These are phyloP conservation scores for Metarhizium guizhouense DNA, from an alignment of 2,329 filamentous ascomycete species.

Conservation along the genomic window DNA sequence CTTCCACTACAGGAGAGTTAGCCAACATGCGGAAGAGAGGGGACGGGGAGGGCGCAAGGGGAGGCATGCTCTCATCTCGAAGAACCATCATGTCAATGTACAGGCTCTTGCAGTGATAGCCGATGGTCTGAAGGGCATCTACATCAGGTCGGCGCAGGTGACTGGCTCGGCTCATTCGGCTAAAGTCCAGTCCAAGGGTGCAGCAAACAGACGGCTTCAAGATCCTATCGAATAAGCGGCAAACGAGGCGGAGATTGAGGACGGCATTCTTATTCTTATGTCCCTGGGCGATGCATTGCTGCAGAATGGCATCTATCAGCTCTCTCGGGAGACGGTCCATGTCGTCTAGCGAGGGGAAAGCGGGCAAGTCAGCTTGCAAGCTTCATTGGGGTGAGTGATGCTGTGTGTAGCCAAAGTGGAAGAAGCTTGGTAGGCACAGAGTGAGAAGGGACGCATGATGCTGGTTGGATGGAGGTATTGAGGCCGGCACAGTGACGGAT, in stretches of 20 bases:
- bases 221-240: conserved; percentile 36
- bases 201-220: conserved; percentile 36
- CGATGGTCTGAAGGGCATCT: conserved; percentile 36
- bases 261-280: conserved; percentile 41
- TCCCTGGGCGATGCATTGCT: conserved; percentile 28
- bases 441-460: too few relatives aligned
- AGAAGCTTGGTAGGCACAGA: too few relatives aligned
- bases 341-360: not conserved
- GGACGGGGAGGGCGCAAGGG: not conserved
- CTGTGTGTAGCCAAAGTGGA: too few relatives aligned
- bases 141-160: conserved; percentile 22
- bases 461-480: too few relatives aligned
- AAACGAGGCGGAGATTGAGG: conserved; percentile 38
- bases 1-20: conserved; percentile 32
- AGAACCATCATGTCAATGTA: conserved; percentile 45
- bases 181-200: conserved; percentile 41
- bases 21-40: not conserved
- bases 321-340: conserved; percentile 41
- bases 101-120: conserved; percentile 37
- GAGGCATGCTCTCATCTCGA: conserved; percentile 37
- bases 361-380: not conserved
- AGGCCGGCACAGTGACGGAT: too few relatives aligned
- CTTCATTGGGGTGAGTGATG: not conserved
- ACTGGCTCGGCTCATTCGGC: conserved; percentile 32
- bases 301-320: conserved; percentile 37